Evolutionary conservation across 2,329 filamentous ascomycete genomes (phyloP), one percentile per base, ranked within the genome.

Genomic region (Ophiostoma sp.): DNA sequence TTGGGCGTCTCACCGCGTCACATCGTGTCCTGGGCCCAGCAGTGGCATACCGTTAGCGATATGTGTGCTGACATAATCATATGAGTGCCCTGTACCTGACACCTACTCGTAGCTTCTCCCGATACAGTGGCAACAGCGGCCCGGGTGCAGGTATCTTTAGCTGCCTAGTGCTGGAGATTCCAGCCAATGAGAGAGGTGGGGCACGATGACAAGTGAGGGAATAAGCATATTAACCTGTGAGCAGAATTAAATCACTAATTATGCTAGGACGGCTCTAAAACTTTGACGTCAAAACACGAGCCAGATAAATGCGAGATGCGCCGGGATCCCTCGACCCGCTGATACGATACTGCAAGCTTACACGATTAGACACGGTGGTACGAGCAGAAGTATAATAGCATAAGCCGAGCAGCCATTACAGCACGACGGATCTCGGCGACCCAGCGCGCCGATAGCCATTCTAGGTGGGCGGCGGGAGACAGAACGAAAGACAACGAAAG

Each of bases 1-100:
- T 40, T 14, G 40, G 60, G 44, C 64, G 66, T 64, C 67, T 47
- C 69, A 68, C 52, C 69, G 64, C 67, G 69, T 68, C 66, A 66
- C 69, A 68, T 68, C 47, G 66, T 68, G 69, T 49, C 64, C 65
- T 55, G 67, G 18, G 27, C 40, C 41, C 47, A 41, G 11, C 12
- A 27, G 36, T 41, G 38, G n/a, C 12, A 27, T 14, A 14, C 38
- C 40, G 55, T 68, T 68, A 64, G 58, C 16, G 62, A 16, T 5
- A 7, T n/a, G 45, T 65, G 2, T 55, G 62, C 18, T 52, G 52
- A 63, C 2, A 4, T 44, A 49, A 36, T 6, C 5, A 5, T 16
- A n/a, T 8, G n/a, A 18, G 36, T 9, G 47, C 36, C 41, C 45
- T 64, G 41, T 62, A 27, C 67, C 67, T 68, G 64, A 58, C 60